Base-by-base conservation (phyloP, 192 early-diverging fungal species). In the Coemansia sp. region DNA sequence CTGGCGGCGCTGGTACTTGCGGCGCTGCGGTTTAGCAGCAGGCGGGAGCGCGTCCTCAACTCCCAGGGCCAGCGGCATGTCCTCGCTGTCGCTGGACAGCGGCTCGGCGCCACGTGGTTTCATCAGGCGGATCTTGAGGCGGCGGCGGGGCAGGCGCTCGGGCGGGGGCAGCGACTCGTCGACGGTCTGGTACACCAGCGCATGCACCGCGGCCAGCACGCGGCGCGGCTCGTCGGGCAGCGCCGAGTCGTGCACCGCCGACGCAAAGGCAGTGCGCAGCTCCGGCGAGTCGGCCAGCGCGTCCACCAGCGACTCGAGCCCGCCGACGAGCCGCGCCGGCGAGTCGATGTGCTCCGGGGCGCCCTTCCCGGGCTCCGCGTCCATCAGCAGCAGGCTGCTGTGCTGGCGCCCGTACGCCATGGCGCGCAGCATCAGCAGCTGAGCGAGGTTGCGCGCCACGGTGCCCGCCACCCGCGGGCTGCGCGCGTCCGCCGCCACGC, bases 371-470 rank as follows among this genome's bases (percentile, higher is more conserved):
- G 40, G 23, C 48, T 74, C 51, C 45, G 27, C 45, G 26, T 68
- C 66, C 32, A 60, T 58, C 35, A 76, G 68, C 47, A 76, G 32
- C 13, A 76, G 51, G 13, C 72, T 76, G 65, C 53, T 55, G 58
- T 76, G 65, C 50, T 76, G 72, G 13, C 58, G 65, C 1, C 72
- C 72, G 27, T 35, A 65, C 32, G 51, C 56, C 72, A 68, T 68
- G 0, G 72, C 58, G 3, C 65, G 65, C 48, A 68, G 19, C 61
- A 76, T 60, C 32, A 56, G 21, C 37, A 56, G 18, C 45, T 56
- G 49, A 43, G 51, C 22, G 8, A 58, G 18, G 18, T 53, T 49
- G 2, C 66, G 56, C 6, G 40, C 50, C 0, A 27, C 19, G 2
- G 46, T 33, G 1, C 31, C 33, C 0, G 72, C 61, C 25, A 68